Base-by-base conservation (phyloP, 805 yeast species). In the Yarrowia sp. region DNA sequence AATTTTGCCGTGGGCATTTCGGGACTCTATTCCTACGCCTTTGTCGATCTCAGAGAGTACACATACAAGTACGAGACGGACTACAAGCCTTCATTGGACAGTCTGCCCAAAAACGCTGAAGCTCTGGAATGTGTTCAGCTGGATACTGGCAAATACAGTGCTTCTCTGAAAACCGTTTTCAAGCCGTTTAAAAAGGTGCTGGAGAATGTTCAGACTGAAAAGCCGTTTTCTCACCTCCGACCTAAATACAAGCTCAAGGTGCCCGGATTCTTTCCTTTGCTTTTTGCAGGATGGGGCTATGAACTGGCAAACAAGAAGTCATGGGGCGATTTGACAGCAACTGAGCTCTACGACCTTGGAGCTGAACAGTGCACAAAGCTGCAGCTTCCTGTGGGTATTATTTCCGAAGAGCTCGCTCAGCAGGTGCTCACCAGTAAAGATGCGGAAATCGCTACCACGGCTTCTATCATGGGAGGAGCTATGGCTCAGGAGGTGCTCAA, bases 401-500 rank as follows among this genome's bases (percentile, higher is more conserved):
- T 84, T 2, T 77, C 79, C 15, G 77, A 81, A 10, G 80, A 79
- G 32, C 73, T 72, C 28, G 61, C 68, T 11, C 31, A 64, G 3
- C 57, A 68, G 22, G 74, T 76, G 80, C 8, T 78, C 71, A 67
- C 75, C 10, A 64, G 69, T 28, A 35, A 72, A 15, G 75, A 77
- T 32, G 73, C 90, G 1, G 96, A 47, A 92, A 71, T 84, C 89
- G 69, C 82, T 91, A 10, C 97, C 98, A 1, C 86, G 87, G 85
- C 95, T 4, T 96, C 98, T 0, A 83, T 95, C 1, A 69, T 93
- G 7, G 99, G 98, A 6, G 99, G 98, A 1, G 82, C 90, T 1
- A 75, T 93, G 28, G 89, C 96, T 1, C 99, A 95, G 75, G 97
- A 92, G 73, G 87, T 91, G 13, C 88, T 95, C 51, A 95, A 95